A percentile compares a stretch with the other conserved stretches of the same genome.
Conservation (phyloP, 352 stramenopile species). For the Paralagenidium karlingii region DNA sequence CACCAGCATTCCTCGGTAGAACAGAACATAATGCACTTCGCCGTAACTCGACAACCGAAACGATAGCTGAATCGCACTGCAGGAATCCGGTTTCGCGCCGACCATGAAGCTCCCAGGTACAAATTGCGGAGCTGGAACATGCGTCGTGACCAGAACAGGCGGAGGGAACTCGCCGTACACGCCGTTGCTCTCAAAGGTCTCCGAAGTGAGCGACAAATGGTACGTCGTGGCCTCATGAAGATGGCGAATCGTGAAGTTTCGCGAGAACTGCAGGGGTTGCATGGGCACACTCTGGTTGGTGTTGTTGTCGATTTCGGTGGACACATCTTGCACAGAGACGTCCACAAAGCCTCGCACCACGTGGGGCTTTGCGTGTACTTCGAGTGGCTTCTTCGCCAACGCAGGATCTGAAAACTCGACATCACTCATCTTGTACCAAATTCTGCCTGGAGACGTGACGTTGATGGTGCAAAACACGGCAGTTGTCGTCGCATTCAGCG, state of each 20-base stretch:
- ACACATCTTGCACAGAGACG: conserved; percentile 23
- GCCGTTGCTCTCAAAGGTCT: conserved; percentile 37
- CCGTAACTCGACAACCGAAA: conserved; percentile 44
- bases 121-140: conserved; percentile 29
- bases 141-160: conserved; percentile 51
- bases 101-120: conserved; percentile 18
- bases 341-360: conserved; percentile 31
- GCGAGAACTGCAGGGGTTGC: conserved; percentile 38
- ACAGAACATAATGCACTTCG: conserved; percentile 63
- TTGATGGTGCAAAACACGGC: conserved; percentile 46
- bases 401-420: conserved; percentile 68
- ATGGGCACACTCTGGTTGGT: conserved; percentile 57
- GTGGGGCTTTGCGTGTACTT: conserved; percentile 11
- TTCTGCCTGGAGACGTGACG: conserved; percentile 36
- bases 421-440: conserved; percentile 68
- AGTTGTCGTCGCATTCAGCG: conserved; percentile 25
- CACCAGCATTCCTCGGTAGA: conserved; percentile 39
- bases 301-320: conserved; percentile 54
- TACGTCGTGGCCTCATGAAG: conserved; percentile 43
- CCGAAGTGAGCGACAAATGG: conserved; percentile 63
- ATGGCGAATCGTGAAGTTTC: conserved; percentile 30
- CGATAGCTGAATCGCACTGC: conserved; percentile 30
- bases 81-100: conserved; percentile 17
- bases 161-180: conserved; percentile 67
- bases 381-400: too few relatives aligned